Base-by-base conservation (phyloP, 208 protist genomes). In the Leishmania aethiopica region DNA sequence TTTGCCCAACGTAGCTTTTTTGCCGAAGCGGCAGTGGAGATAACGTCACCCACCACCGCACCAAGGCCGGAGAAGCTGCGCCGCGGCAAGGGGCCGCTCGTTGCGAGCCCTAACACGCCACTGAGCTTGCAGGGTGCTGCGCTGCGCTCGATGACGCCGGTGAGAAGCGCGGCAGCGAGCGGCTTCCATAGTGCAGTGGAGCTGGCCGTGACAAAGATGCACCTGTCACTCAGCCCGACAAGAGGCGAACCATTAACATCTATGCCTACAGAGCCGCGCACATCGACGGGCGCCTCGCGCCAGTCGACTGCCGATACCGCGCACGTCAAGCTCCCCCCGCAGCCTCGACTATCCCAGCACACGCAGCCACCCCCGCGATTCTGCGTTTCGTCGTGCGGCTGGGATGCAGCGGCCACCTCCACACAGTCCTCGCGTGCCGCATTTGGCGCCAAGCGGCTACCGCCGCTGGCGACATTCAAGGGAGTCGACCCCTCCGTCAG, bases 391-490 rank as follows among this genome's bases (percentile, higher is more conserved):
- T 40, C 72, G n/a, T 28, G 28, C 51, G 28, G 25, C 64, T 22
- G 19, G 47, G 49, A 76, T 49, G 13, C 49, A 6, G 1, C 13
- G 15, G 49, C 19, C 51, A 25, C 15, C 19, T 47, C 40, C 28
- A 22, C 49, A 4, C 45, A 35, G 72, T n/a, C 72, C 28, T 60
- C 49, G 51, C 72, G 28, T 60, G 72, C 22, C 49, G 35, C 72
- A 10, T 32, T 60, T 8, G 72, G 51, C 49, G 3, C 72, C 19
- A 69, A 73, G 53, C 42, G 11, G 51, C 32, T 67, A 32, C 60
- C 37, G 25, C 28, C 45, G 37, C 62, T 79, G 1, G 78, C 74
- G 73, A 40, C 13, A 1, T 83, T 78, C 35, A 45, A 73, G 25
- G 73, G 35, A 17, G 78, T 83, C 55, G 42, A 13, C 25, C 35